A percentile compares a stretch with the other conserved stretches of the same genome.
Conservation (phyloP, 345 rosid species). For the Brassica juncea region DNA sequence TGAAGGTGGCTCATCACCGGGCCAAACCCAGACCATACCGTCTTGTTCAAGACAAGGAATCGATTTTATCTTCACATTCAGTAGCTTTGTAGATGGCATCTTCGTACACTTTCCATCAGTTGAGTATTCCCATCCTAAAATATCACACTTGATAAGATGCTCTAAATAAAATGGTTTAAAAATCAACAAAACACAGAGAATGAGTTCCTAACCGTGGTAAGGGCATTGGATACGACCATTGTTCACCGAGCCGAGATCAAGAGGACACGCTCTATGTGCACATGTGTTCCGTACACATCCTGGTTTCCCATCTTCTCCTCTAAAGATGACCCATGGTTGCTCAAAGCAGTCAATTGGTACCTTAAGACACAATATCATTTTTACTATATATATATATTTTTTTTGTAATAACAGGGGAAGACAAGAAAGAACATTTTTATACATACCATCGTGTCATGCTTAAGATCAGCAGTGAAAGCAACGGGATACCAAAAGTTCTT, state of each 20-base stretch:
- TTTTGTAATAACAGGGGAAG: neutral
- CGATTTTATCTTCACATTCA: slow-evolving; percentile 70
- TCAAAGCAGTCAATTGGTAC: slow-evolving; percentile 95
- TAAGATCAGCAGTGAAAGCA: slow-evolving; percentile 80
- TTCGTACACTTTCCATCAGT: slow-evolving; percentile 93
- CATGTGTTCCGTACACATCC: slow-evolving; percentile 94
- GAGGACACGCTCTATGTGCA: slow-evolving; percentile 99
- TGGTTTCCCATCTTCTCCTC: slow-evolving; percentile 92
- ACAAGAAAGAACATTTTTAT: neutral
- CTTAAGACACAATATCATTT: slow-evolving; percentile 40
- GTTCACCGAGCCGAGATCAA: slow-evolving; percentile 89
- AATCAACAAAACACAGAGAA: neutral
- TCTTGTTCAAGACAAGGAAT: slow-evolving; percentile 90
- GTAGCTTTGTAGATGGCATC: slow-evolving; percentile 86
- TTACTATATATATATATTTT: neutral
- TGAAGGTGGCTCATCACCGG: slow-evolving; percentile 80
- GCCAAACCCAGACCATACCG: slow-evolving; percentile 99
- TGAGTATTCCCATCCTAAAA: slow-evolving; percentile 93
- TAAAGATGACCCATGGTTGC: slow-evolving; percentile 91
- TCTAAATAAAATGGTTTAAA: neutral
- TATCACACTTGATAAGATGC: neutral
- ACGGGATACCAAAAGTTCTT: slow-evolving; percentile 98
- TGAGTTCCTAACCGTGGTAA: slow-evolving; percentile 79
- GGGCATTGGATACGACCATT: slow-evolving; percentile 97
- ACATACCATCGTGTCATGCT: slow-evolving; percentile 88